Conservation (phyloP, 148 eudicot species). For the Beta vulgaris region DNA sequence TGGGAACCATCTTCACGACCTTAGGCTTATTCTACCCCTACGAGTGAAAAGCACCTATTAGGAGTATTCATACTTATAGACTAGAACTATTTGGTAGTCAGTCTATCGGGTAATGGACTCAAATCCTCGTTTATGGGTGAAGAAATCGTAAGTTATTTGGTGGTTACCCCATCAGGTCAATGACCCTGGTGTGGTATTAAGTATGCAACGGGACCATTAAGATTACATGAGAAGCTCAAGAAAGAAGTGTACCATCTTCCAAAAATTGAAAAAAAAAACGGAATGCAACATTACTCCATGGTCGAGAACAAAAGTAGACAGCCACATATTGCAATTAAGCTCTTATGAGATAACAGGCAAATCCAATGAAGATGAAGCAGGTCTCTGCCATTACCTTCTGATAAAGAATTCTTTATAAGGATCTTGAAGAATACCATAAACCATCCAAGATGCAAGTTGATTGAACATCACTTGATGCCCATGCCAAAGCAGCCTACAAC, state of each 20-base stretch:
- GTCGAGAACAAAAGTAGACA: background rate
- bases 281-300: background rate
- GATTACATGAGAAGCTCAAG: background rate
- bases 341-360: slow-evolving; percentile 1
- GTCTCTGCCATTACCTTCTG: slow-evolving; percentile 47
- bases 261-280: too few relatives aligned
- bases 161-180: too few relatives aligned
- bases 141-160: too few relatives aligned
- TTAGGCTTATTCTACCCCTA: too few relatives aligned
- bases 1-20: too few relatives aligned
- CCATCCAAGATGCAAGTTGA: slow-evolving; percentile 96
- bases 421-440: slow-evolving; percentile 92
- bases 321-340: background rate
- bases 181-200: too few relatives aligned
- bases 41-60: too few relatives aligned
- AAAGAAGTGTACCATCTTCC: background rate
- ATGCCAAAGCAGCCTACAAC: slow-evolving; percentile 88
- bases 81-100: too few relatives aligned
- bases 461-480: slow-evolving; percentile 98
- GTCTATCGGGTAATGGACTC: too few relatives aligned
- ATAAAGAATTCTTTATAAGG: slow-evolving; percentile 87
- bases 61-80: too few relatives aligned
- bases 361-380: background rate
- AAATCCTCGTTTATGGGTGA: too few relatives aligned
- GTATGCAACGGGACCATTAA: too few relatives aligned